Evolutionary conservation across 179 eudicot species (phyloP), one percentile per base, ranked within the genome.

Genomic region (Silene noctiflora): DNA sequence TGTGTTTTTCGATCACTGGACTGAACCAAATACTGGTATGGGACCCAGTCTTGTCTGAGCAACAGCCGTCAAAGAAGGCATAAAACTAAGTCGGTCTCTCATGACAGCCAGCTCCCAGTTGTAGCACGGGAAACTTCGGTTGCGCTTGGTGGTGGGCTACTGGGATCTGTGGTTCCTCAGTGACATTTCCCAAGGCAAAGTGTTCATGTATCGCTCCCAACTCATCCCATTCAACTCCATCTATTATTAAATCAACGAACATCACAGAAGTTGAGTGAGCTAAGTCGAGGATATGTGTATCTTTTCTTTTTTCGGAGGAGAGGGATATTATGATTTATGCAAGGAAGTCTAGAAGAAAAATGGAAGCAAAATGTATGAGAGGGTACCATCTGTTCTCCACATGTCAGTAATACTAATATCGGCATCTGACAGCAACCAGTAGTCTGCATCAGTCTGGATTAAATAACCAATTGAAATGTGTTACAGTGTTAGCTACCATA

Each of bases 341-440:
- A 46, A 44, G 27, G 21, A 21, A 73, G 14, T 9, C 13, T 9
- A 6, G 11, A 44, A 44, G 13, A 44, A 9, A 44, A 44, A 44
- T 44, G 13, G 51, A 44, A 71, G 33, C 51, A 16, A 53, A 31
- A 55, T 25, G 19, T 70, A 22, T 53, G 9, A 29, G 82, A 90
- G 94, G 88, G 90, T 94, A 94, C 98, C 70, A 13, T 89, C 97
- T 63, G 88, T 83, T 72, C 87, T 82, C 98, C 98, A 94, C 87
- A 92, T 87, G 85, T 90, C 94, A 13, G 94, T 87, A 77, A 92
- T 85, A 86, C 94, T 90, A 70, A 94, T 86, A 74, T 89, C 97
- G 1, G 90, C 88, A 76, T 94, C 98, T 29, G 96, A 89, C 58
- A 87, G 72, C 81, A 92, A 85, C 96, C 93, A 92, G 89, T 94